Percentiles rank a stretch among this genome's conserved stretches.
phyloP scores from a whole-genome alignment of 345 rosid genomes.

The Cardamine chenopodiifolia region DNA sequence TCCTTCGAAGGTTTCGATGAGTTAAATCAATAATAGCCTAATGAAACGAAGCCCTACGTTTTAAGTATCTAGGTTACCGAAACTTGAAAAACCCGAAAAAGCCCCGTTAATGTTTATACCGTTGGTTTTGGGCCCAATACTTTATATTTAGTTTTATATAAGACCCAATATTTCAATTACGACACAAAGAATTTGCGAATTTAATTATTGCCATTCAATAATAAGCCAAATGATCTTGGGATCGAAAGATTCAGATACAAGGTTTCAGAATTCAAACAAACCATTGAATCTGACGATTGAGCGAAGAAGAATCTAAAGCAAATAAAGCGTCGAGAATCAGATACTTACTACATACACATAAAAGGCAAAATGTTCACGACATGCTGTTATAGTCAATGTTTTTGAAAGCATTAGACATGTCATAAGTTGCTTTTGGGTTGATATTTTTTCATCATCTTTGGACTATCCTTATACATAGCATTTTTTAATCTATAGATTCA shows the following conservation, averaged over 20 bases:
- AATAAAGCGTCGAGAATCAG: too few species aligned
- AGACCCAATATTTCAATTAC: background rate
- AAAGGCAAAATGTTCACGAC: background rate
- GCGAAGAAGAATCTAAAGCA: too few species aligned
- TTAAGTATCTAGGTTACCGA: background rate
- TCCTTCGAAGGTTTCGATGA: background rate
- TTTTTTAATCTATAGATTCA: too few species aligned
- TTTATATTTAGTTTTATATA: background rate
- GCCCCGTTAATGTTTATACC: slow-evolving; percentile 1
- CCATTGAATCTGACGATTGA: too few species aligned
- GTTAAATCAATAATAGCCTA: background rate
- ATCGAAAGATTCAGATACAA: too few species aligned
- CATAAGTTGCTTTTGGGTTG: background rate
- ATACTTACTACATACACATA: too few species aligned
- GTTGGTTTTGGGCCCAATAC: background rate
- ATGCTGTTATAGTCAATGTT: background rate
- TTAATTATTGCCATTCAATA: background rate
- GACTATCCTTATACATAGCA: background rate
- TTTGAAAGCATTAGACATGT: background rate
- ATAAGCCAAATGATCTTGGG: background rate
- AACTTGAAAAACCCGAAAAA: background rate
- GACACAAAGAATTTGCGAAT: background rate
- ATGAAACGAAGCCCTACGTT: slow-evolving; percentile 21
- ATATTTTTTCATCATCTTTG: background rate
- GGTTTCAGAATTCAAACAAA: too few species aligned